phyloP scores from a whole-genome alignment of 768 basidiomycete genomes.

The Boletus subparvulus region DNA sequence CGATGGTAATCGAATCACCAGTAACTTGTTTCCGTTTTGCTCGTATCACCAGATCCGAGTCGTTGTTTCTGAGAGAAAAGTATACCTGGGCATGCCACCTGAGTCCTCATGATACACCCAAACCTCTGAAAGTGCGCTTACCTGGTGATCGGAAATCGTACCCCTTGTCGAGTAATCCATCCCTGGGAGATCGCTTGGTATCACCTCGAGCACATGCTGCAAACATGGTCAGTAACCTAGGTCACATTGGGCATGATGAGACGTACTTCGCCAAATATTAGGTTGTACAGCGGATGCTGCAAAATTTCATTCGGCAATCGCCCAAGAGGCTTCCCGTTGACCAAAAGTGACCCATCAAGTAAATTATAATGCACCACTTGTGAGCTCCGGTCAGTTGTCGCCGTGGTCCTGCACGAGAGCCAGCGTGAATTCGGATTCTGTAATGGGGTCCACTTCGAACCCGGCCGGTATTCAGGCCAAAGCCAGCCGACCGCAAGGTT shows the following conservation, averaged over 20 bases:
- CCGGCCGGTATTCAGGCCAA: constrained; percentile 26
- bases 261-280: constrained; percentile 24
- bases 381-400: constrained; percentile 5
- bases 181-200: constrained; percentile 25
- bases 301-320: constrained; percentile 21
- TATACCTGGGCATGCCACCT: constrained; percentile 12
- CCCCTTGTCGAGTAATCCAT: constrained; percentile 28
- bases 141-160: constrained; percentile 18
- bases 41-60: constrained; percentile 18
- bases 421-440: constrained; percentile 18
- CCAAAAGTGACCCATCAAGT: constrained; percentile 26
- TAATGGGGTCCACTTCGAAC: constrained; percentile 21
- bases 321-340: constrained; percentile 27
- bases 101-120: background rate
- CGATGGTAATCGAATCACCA: background rate
- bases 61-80: constrained; percentile 16
- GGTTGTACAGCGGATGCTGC: constrained; percentile 19
- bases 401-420: constrained; percentile 22
- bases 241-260: background rate
- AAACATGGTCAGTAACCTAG: background rate
- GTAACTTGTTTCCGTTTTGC: background rate
- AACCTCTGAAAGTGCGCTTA: background rate
- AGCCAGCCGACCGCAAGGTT: constrained; percentile 19
- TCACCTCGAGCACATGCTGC: constrained; percentile 22
- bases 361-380: constrained; percentile 26